A percentile compares a stretch with the other conserved stretches of the same genome.
These are phyloP conservation scores for Lentinula sp. DNA, from an alignment of 768 basidiomycete genomes.

Conservation along the genomic window DNA sequence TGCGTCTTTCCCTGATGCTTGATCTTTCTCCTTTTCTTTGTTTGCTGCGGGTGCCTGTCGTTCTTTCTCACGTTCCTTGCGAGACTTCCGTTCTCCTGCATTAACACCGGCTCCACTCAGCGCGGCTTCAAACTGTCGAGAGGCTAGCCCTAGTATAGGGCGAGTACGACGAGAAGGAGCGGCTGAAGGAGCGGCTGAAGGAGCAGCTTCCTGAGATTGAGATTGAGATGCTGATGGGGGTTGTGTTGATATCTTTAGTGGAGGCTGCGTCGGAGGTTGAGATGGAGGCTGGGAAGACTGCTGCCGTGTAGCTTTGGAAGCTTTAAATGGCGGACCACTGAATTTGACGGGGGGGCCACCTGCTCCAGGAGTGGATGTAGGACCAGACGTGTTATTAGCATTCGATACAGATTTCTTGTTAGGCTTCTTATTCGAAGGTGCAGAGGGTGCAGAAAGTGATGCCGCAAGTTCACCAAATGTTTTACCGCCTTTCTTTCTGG, in stretches of 20 bases:
- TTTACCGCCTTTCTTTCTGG: constrained; percentile 16
- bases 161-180: constrained; percentile 37
- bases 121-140: constrained; percentile 69
- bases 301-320: constrained; percentile 11
- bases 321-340: constrained; percentile 12
- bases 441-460: constrained; percentile 1
- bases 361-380: constrained; percentile 18
- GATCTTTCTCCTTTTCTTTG: constrained; percentile 15
- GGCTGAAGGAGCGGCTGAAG: constrained; percentile 17
- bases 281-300: constrained; percentile 1
- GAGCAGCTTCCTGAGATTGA: constrained; percentile 5
- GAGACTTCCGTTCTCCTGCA: constrained; percentile 16
- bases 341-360: constrained; percentile 18
- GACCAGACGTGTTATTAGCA: constrained; percentile 7
- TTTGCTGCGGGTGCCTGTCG: not conserved
- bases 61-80: constrained; percentile 19
- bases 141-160: constrained; percentile 56
- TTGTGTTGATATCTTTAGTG: not conserved
- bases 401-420: constrained; percentile 18
- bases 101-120: constrained; percentile 56
- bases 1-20: constrained; percentile 3
- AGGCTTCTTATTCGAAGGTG: not conserved
- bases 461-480: constrained; percentile 11
- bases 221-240: constrained; percentile 9
- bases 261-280: not conserved